A percentile compares a stretch with the other conserved stretches of the same genome.
Evolutionary conservation across 2,329 filamentous ascomycete genomes (phyloP).

Genomic region (Thielaviopsis musarum): DNA sequence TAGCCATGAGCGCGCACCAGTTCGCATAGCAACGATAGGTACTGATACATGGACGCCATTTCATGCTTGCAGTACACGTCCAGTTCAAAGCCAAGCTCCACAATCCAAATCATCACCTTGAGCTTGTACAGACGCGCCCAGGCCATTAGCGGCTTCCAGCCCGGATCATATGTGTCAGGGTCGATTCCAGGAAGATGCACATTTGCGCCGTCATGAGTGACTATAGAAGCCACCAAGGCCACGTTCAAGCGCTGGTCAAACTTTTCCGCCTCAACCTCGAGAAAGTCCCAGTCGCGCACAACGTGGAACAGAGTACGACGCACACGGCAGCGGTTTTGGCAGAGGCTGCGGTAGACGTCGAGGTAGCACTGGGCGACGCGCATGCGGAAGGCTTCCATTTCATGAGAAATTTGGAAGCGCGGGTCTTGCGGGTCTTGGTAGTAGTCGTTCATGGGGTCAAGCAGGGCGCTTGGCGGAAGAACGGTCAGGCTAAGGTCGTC

Average conservation of each 20-base stretch:
- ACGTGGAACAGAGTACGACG: conserved; percentile 79
- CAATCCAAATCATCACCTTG: conserved; percentile 68
- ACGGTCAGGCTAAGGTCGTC: conserved; percentile 66
- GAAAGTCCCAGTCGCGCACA: conserved; percentile 64
- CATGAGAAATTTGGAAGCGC: conserved; percentile 52
- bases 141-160: conserved; percentile 27
- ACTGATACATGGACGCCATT: conserved; percentile 78
- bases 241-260: conserved; percentile 51
- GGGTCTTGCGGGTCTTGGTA: conserved; percentile 60
- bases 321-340: conserved; percentile 79
- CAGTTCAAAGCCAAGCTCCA: conserved; percentile 88
- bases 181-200: conserved; percentile 35
- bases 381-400: conserved; percentile 54
- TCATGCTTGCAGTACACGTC: conserved; percentile 80
- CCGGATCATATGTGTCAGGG: conserved; percentile 14
- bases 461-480: conserved; percentile 51
- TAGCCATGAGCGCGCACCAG: conserved; percentile 10
- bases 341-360: conserved; percentile 68
- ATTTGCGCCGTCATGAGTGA: conserved; percentile 22
- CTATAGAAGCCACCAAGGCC: conserved; percentile 39
- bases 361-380: conserved; percentile 54
- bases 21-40: conserved; percentile 36
- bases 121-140: conserved; percentile 89
- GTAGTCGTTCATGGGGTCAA: conserved; percentile 59
- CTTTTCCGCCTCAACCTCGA: conserved; percentile 69